These are phyloP conservation scores for Papilionanthe hybrid DNA, from an alignment of 116 monocot genomes.

Conservation along the genomic window DNA sequence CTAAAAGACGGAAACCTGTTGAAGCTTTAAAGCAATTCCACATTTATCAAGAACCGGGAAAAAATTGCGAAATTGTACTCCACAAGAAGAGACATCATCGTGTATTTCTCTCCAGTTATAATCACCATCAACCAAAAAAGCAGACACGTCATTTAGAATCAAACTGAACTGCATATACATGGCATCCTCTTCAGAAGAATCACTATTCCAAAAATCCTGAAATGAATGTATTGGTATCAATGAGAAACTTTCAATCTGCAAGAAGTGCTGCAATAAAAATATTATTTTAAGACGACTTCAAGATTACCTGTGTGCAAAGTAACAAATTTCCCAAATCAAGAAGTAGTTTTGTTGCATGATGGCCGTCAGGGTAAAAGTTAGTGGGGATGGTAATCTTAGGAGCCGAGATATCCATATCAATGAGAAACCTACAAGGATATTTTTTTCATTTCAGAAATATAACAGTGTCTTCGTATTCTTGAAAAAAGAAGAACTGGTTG, in stretches of 20 bases:
- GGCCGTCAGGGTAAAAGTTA: slow-evolving; percentile 66
- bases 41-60: slow-evolving; percentile 96
- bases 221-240: slow-evolving; percentile 7
- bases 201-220: slow-evolving; percentile 65
- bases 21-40: slow-evolving; percentile 63
- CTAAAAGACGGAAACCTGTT: slow-evolving; percentile 61
- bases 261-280: slow-evolving; percentile 5
- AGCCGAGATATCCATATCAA: slow-evolving; percentile 97
- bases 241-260: background rate
- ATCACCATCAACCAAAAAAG: slow-evolving; percentile 93
- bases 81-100: slow-evolving; percentile 12
- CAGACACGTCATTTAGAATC: slow-evolving; percentile 92
- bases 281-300: background rate
- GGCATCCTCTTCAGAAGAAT: slow-evolving; percentile 49
- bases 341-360: slow-evolving; percentile 66
- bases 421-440: slow-evolving; percentile 55
- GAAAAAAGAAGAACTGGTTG: too few relatives aligned
- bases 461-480: too few relatives aligned
- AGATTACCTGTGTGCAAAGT: slow-evolving; percentile 66
- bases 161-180: slow-evolving; percentile 85
- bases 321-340: slow-evolving; percentile 90
- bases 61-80: slow-evolving; percentile 17
- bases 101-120: slow-evolving; percentile 56
- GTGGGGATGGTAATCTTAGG: slow-evolving; percentile 93
- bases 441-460: too few relatives aligned